Conservation (phyloP, 805 yeast genomes). For the Pichia ethanolica region DNA sequence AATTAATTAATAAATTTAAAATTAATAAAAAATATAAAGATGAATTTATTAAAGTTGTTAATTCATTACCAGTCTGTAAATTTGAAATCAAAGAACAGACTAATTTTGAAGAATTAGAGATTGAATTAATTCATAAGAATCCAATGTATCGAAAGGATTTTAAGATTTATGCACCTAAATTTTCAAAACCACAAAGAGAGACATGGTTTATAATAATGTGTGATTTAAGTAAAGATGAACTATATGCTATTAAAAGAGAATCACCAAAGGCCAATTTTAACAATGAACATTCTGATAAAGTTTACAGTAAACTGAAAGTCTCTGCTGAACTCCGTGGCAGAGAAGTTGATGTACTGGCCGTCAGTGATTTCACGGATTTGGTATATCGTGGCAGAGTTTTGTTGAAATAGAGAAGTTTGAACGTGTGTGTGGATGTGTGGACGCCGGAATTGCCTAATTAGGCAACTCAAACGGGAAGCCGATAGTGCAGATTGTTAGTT, state of each 20-base stretch:
- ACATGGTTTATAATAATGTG: conserved; percentile 78
- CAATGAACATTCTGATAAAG: conserved; percentile 23
- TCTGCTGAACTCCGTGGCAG: conserved; percentile 42
- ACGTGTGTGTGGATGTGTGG: too few relatives aligned
- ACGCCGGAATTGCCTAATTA: too few relatives aligned
- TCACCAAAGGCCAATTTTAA: conserved; percentile 38
- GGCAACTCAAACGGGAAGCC: not conserved
- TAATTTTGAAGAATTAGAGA: conserved; percentile 27
- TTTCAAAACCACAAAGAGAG: conserved; percentile 87
- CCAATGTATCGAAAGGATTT: conserved; percentile 47
- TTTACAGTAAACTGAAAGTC: conserved; percentile 40
- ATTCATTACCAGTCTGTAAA: conserved; percentile 56
- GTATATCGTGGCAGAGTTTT: conserved; percentile 14
- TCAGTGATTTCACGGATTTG: conserved; percentile 64
- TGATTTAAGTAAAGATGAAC: conserved; percentile 42
- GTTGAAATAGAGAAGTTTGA: not conserved
- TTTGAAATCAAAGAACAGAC: conserved; percentile 33
- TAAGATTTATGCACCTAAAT: conserved; percentile 67
- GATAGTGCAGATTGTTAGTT: not conserved
- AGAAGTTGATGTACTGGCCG: conserved; percentile 38
- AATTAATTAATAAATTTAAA: conserved; percentile 32
- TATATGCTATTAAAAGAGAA: conserved; percentile 66
- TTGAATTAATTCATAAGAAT: conserved; percentile 50
- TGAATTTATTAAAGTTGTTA: conserved; percentile 45
- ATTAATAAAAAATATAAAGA: conserved; percentile 36